phyloP scores from a whole-genome alignment of 2,329 filamentous ascomycete genomes.

The Curvularia lunata region DNA sequence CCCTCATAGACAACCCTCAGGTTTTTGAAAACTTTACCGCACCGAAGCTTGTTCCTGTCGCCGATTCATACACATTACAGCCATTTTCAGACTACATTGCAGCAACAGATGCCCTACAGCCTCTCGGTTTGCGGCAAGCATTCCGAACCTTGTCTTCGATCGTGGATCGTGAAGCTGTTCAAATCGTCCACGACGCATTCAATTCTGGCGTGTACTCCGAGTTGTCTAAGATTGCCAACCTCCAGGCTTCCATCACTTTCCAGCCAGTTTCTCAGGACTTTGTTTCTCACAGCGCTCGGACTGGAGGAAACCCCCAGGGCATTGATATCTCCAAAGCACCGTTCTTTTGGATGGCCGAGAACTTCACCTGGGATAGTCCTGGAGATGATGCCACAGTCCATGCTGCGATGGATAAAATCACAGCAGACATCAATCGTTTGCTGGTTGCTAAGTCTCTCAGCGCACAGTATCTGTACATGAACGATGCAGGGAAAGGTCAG shows the following conservation, averaged over 20 bases:
- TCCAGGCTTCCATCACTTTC: slow-evolving; percentile 25
- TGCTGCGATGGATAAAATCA: slow-evolving; percentile 16
- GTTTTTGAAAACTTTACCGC: slow-evolving; percentile 33
- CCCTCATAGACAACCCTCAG: slow-evolving; percentile 14
- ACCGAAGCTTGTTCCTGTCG: slow-evolving; percentile 20
- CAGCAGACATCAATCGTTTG: slow-evolving; percentile 14
- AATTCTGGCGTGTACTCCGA: slow-evolving; percentile 13
- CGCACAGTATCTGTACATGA: slow-evolving; percentile 27
- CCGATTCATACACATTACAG: slow-evolving; percentile 23
- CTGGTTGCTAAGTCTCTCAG: slow-evolving; percentile 5
- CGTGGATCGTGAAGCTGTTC: slow-evolving; percentile 23
- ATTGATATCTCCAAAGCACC: slow-evolving; percentile 22
- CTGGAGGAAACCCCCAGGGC: slow-evolving; percentile 30
- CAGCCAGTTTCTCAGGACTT: slow-evolving; percentile 32
- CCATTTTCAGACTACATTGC: slow-evolving; percentile 21
- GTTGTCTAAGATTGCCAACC: slow-evolving; percentile 7
- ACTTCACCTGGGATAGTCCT: slow-evolving; percentile 17
- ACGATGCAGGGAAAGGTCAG: slow-evolving; percentile 37
- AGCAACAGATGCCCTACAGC: slow-evolving; percentile 18
- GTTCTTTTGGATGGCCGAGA: slow-evolving; percentile 28
- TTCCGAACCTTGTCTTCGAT: slow-evolving; percentile 25
- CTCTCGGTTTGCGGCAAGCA: slow-evolving; percentile 22
- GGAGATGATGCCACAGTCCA: slow-evolving; percentile 17
- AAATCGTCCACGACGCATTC: slow-evolving; percentile 26
- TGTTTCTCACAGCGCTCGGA: slow-evolving; percentile 18